These are phyloP conservation scores for Ganoderma leucocontextum DNA, from an alignment of 1,284 basidiomycete genomes.

Conservation along the genomic window DNA sequence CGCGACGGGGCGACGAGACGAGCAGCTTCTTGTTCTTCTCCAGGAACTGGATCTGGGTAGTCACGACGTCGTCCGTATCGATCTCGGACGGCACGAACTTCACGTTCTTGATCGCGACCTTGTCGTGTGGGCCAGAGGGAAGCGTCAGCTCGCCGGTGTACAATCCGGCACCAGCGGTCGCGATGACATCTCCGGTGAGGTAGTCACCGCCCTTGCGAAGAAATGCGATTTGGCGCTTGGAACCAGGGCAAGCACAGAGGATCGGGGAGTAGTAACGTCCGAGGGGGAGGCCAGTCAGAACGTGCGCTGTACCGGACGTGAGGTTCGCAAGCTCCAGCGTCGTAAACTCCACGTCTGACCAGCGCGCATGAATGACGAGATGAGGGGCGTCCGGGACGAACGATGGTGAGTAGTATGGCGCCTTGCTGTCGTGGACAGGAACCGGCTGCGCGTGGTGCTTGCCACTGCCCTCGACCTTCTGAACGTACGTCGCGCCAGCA, in stretches of 20 bases:
- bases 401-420: slow-evolving; percentile 73
- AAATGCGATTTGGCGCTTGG: slow-evolving; percentile 63
- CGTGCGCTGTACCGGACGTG: slow-evolving; percentile 51
- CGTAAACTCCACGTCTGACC: slow-evolving; percentile 71
- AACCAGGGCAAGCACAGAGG: slow-evolving; percentile 54
- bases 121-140: slow-evolving; percentile 44
- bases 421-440: slow-evolving; percentile 54
- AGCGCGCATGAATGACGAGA: slow-evolving; percentile 68
- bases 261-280: slow-evolving; percentile 71
- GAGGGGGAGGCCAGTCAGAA: slow-evolving; percentile 62
- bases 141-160: slow-evolving; percentile 68
- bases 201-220: slow-evolving; percentile 65
- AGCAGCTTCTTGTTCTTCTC: slow-evolving; percentile 59
- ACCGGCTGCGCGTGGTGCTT: slow-evolving; percentile 45
- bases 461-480: slow-evolving; percentile 47
- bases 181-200: slow-evolving; percentile 69
- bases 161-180: slow-evolving; percentile 67
- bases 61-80: slow-evolving; percentile 30
- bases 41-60: slow-evolving; percentile 58
- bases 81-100: slow-evolving; percentile 36
- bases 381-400: slow-evolving; percentile 59
- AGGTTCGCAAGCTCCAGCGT: slow-evolving; percentile 71
- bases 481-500: slow-evolving; percentile 59
- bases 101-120: slow-evolving; percentile 37
- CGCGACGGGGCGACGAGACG: slow-evolving; percentile 60